Base-by-base conservation (phyloP, 257 asterid genomes). In the Fraxinus pennsylvanica region DNA sequence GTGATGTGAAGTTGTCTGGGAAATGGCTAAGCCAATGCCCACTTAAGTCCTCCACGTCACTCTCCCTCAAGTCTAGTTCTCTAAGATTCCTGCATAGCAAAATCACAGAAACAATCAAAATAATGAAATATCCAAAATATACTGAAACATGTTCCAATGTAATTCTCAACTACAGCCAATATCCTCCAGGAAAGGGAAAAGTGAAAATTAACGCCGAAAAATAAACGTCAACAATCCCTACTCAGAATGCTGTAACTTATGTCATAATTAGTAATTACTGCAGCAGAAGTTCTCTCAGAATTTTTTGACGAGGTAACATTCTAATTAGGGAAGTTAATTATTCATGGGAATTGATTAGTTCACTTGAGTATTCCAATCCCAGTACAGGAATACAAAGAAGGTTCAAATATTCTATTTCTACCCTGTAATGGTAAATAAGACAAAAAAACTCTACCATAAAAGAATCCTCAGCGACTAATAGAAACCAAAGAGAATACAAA, bases 11-110 rank as follows among this genome's bases (percentile, higher is more conserved):
- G 83, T 50, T 82, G 63, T 85, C 91, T 0, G 97, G 93, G 68
- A 91, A 91, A 84, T 86, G 90, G 87, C 90, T 88, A 27, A 90
- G 85, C 97, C 97, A 91, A 52, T 87, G 91, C 76, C 91, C 95
- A 71, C 93, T 90, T 21, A 85, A 45, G 54, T 90, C 95, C 77
- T 87, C 93, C 78, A 87, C 97, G 29, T 90, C 95, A 76, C 95
- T 84, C 81, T 91, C 95, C 77, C 85, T 86, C 88, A 91, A 77
- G 78, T 91, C 92, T 17, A 91, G 84, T 74, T 88, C 94, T 66
- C 87, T 86, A 17, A 91, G 85, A 77, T 90, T 79, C 86, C 96
- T 91, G 92, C 77, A 82, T 68, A 39, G 30, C 22, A 72, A 25
- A 50, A 54, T 29, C 9, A 63, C 17, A 80, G 8, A 15, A 71